Evolutionary conservation across 257 asterid species (phyloP).

Genomic region (Solanum infundibuliforme): DNA sequence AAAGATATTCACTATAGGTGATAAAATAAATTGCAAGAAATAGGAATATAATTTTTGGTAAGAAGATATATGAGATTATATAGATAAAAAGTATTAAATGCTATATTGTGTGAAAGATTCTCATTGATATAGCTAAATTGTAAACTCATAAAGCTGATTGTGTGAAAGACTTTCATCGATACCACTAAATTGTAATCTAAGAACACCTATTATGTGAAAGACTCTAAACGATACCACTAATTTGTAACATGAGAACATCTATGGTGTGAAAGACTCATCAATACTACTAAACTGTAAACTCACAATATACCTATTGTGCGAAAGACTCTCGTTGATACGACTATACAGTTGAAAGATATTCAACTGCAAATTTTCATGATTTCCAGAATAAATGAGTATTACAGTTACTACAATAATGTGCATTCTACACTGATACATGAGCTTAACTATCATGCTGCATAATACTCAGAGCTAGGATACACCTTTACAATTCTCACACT

Average conservation of each 20-base stretch:
- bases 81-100: neutral
- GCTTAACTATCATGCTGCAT: neutral
- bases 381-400: neutral
- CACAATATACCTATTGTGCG: neutral
- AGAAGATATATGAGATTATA: neutral
- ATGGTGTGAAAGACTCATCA: neutral
- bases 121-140: neutral
- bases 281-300: neutral
- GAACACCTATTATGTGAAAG: neutral
- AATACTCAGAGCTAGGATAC: neutral
- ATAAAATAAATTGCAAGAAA: neutral
- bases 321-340: neutral
- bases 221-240: neutral
- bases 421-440: neutral
- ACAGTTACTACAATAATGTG: neutral
- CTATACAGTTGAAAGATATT: neutral
- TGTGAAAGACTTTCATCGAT: neutral
- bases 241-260: neutral
- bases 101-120: neutral
- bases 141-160: neutral
- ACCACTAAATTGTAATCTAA: neutral
- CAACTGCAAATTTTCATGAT: neutral
- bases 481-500: neutral
- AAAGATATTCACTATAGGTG: accelerated
- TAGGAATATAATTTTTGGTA: neutral